Evolutionary conservation across 768 basidiomycete genomes (phyloP).

Genomic region (Rhodotorula taiwanensis): DNA sequence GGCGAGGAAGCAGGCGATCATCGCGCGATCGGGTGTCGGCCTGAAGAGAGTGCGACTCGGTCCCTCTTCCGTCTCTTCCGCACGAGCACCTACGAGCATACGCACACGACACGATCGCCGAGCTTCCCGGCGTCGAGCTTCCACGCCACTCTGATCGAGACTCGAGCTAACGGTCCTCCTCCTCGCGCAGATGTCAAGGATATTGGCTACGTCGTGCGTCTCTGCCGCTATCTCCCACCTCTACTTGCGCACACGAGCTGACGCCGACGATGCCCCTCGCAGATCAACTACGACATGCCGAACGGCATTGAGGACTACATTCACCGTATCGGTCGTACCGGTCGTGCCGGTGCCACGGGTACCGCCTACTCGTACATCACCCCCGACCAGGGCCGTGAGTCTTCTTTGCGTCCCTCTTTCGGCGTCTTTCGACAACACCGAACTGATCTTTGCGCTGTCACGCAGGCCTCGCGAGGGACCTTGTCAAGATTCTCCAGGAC

Average conservation of each 20-base stretch:
- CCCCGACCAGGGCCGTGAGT: constrained; percentile 53
- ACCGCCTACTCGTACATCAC: constrained; percentile 79
- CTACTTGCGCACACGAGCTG: neutral
- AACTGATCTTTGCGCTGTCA: neutral
- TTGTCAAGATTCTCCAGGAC: constrained; percentile 75
- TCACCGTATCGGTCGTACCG: constrained; percentile 74
- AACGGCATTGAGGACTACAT: constrained; percentile 64
- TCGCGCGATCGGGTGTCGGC: too few species aligned
- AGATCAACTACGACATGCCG: constrained; percentile 86
- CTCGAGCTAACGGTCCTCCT: too few species aligned
- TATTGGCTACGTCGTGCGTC: constrained; percentile 80
- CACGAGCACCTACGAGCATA: too few species aligned
- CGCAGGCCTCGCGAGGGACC: constrained; percentile 67
- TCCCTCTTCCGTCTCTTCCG: too few species aligned
- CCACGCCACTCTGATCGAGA: too few species aligned
- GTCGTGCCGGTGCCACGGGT: constrained; percentile 66
- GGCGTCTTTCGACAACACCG: neutral
- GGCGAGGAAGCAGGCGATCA: too few species aligned
- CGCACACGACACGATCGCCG: too few species aligned
- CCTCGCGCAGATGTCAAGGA: constrained; percentile 86
- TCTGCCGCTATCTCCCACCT: neutral
- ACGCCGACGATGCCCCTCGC: neutral
- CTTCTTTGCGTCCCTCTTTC: neutral
- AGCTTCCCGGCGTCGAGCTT: too few species aligned
- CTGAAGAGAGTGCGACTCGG: too few species aligned